Percentiles rank a stretch among this genome's conserved stretches.
Conservation (phyloP, 768 basidiomycete genomes). For the Hebeloma cylindrosporum region DNA sequence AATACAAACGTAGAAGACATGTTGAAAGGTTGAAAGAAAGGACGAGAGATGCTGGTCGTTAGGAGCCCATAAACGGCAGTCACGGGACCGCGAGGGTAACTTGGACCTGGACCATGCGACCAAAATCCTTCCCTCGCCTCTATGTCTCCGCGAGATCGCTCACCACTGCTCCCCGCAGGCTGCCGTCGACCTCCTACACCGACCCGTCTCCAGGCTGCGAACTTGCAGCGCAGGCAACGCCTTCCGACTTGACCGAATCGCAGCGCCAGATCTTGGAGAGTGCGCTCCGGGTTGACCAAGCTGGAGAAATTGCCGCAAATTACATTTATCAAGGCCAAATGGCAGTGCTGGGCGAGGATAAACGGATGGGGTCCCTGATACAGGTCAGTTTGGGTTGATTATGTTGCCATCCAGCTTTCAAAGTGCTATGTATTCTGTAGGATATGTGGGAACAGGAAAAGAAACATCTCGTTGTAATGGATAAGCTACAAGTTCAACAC, state of each 20-base stretch:
- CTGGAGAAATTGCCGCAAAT: conserved; percentile 94
- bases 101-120: background rate
- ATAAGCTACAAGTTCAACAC: conserved; percentile 83
- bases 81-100: background rate
- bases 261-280: conserved; percentile 56
- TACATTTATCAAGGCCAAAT: conserved; percentile 93
- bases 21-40: conserved; percentile 10
- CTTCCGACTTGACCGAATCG: conserved; percentile 45
- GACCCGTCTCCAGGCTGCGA: conserved; percentile 34
- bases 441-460: conserved; percentile 98
- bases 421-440: conserved; percentile 37
- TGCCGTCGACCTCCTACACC: conserved; percentile 48
- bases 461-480: conserved; percentile 86
- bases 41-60: conserved; percentile 9
- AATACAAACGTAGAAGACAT: conserved; percentile 45
- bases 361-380: conserved; percentile 59
- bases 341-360: conserved; percentile 65
- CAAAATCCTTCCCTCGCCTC: background rate
- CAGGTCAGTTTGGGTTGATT: conserved; percentile 53
- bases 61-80: conserved; percentile 4
- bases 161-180: conserved; percentile 5
- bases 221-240: conserved; percentile 53
- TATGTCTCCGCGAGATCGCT: conserved; percentile 4
- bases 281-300: conserved; percentile 90
- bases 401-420: background rate